Base-by-base conservation (phyloP, 2,329 filamentous ascomycete species). In the Dothistroma septosporum region DNA sequence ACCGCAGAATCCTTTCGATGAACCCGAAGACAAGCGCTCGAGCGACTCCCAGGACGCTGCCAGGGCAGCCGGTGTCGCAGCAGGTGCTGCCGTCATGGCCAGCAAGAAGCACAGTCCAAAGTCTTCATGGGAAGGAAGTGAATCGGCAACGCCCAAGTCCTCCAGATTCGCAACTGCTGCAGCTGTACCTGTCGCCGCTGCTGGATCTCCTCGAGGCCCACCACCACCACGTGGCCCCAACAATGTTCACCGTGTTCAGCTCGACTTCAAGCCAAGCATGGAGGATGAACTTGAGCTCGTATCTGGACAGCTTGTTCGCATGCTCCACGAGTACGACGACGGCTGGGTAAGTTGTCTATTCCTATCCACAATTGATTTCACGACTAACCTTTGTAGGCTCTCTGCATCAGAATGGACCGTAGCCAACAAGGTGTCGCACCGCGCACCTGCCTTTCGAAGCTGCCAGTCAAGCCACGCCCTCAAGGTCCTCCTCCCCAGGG, bases 261-360 rank as follows among this genome's bases (percentile, higher is more conserved):
- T 97, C 68, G 92, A 97, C 75, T 99, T 97, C 76, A 89, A 86
- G 74, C 92, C 94, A 28, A 93, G 90, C 3, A 88, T 97, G 82
- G 89, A 91, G 6, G 94, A 99, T 72, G 94, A 99, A 77, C 81
- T 99, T 71, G 89, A 86, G 64, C 82, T 99, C 49, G 84, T 81
- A 64, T 85, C 88, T 60, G 94, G 94, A 56, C 87, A 95, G 64
- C 82, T 99, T 53, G 91, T 97, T 55, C 85, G 93, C 65, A 80
- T 99, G 65, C 81, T 97, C 56, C 93, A 97, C 72, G 92, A 96
- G 77, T 99, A 97, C 71, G 94, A 99, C 73, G 94, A 99, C 77
- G 94, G 94, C 70, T 99, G 94, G 94, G 90, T 93, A 84, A 83
- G 89, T 83, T 33, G 16, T 59, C 21, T 28, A 31, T 10, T 22